Percentiles rank a stretch among this genome's conserved stretches.
These are phyloP conservation scores for Aquilaria sinensis DNA, from an alignment of 345 rosid species.

Conservation along the genomic window DNA sequence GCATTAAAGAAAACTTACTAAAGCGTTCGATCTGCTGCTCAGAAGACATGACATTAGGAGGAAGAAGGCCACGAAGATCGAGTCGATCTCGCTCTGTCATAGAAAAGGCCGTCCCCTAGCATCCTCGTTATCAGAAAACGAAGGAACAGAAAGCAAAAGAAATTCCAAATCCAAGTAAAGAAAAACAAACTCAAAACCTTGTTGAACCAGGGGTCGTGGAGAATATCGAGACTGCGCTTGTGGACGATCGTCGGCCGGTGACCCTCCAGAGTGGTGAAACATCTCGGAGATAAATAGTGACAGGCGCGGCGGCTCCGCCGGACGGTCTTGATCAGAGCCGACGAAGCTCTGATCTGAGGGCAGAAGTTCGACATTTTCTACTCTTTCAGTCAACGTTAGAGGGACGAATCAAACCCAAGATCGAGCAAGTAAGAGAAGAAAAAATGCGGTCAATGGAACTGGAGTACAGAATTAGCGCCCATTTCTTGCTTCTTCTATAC, in stretches of 20 bases:
- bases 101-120: conserved; percentile 89
- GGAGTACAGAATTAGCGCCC: too few relatives aligned
- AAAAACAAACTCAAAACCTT: conserved; percentile 35
- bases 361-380: conserved; percentile 19
- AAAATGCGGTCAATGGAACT: neutral
- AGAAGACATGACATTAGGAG: conserved; percentile 80
- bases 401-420: neutral
- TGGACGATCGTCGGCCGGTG: conserved; percentile 88
- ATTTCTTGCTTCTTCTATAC: too few relatives aligned
- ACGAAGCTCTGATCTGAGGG: conserved; percentile 41
- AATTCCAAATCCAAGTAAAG: neutral
- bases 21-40: conserved; percentile 90
- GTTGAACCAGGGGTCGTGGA: conserved; percentile 99
- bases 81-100: conserved; percentile 95
- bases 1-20: conserved; percentile 38
- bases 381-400: neutral
- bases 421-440: neutral
- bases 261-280: conserved; percentile 82
- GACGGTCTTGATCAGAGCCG: conserved; percentile 40
- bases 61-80: conserved; percentile 95
- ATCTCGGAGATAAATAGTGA: conserved; percentile 18
- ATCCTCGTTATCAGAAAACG: neutral
- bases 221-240: conserved; percentile 94
- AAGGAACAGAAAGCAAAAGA: neutral
- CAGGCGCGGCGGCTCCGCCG: conserved; percentile 21